These are phyloP conservation scores for Fusarium nanum DNA, from an alignment of 2,329 filamentous ascomycete species.

Conservation along the genomic window DNA sequence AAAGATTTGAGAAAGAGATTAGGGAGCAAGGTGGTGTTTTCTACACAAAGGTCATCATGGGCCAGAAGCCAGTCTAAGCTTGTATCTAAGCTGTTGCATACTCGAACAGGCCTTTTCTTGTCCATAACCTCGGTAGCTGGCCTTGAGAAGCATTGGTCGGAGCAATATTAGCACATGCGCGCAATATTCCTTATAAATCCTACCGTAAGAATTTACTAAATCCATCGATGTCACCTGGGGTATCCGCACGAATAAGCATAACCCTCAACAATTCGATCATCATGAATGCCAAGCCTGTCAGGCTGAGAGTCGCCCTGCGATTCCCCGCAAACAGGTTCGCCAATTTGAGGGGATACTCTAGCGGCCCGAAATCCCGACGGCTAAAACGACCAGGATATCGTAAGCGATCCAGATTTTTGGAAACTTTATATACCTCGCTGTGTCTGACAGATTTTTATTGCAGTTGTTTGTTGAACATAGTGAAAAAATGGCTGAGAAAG, in stretches of 20 bases:
- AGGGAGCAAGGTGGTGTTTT: slow-evolving; percentile 12
- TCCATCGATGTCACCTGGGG: not conserved
- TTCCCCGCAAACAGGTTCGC: slow-evolving; percentile 3
- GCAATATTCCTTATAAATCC: not conserved
- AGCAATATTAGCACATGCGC: not conserved
- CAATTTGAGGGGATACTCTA: slow-evolving; percentile 6
- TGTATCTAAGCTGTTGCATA: no score
- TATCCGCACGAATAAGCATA: not conserved
- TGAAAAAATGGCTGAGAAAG: slow-evolving; percentile 1
- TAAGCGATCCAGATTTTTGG: not conserved
- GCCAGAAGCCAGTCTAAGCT: slow-evolving; percentile 1
- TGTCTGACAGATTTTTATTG: not conserved
- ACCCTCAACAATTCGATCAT: not conserved
- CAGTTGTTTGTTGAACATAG: not conserved
- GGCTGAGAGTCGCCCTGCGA: slow-evolving; percentile 8
- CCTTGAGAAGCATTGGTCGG: not conserved
- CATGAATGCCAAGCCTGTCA: slow-evolving; percentile 15
- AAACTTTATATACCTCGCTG: not conserved
- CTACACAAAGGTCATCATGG: slow-evolving; percentile 1
- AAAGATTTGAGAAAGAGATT: slow-evolving; percentile 25
- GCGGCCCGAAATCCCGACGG: slow-evolving; percentile 36
- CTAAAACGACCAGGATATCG: slow-evolving; percentile 10
- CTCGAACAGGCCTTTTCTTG: no score
- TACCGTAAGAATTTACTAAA: not conserved
- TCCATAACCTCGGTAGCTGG: not conserved